Evolutionary conservation across 331 rosid genomes (phyloP), one percentile per base, ranked within the genome.

Genomic region (Pyrus hybrid): DNA sequence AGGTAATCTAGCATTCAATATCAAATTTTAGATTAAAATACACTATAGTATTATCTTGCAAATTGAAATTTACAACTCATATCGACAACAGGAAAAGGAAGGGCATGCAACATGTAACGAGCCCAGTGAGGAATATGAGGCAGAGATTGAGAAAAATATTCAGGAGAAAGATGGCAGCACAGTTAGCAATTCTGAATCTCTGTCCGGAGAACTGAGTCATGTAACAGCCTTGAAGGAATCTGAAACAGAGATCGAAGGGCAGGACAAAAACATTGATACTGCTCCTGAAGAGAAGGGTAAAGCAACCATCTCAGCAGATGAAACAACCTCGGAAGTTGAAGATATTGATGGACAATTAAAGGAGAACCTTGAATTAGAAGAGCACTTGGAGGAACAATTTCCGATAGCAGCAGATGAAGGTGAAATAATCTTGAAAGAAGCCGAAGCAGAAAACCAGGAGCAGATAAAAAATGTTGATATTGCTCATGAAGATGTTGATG

Each of bases 181-280:
- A 8, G 43, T 35, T 35, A 35, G 12, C 43, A 35, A 35, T 8
- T 35, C 43, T 35, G 43, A 35, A 35, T 35, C 12, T 35, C 11
- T 35, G 43, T 35, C 43, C 1, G 43, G 43, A 35, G 43, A 35
- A 8, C 43, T 35, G 12, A 35, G 43, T 35, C 43, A 35, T 35
- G 43, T 35, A 47, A 37, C 70, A 51, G 32, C 53, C 56, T 37
- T 68, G 73, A 71, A 79, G 67, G 79, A 76, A 70, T 37, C 21
- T 13, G 25, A 72, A 32, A 73, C 63, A 72, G 71, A 61, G 33
- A 69, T 60, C 10, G 25, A 70, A 13, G 51, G 67, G 78, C 79
- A 51, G 22, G 47, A 41, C 33, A 58, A 8, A 13, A 13, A 5
- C 22, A 41, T 6, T 25, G 73, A 51, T 10, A 37, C 13, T 5